phyloP scores from a whole-genome alignment of 805 yeast genomes.

The Babjeviella inositovora region DNA sequence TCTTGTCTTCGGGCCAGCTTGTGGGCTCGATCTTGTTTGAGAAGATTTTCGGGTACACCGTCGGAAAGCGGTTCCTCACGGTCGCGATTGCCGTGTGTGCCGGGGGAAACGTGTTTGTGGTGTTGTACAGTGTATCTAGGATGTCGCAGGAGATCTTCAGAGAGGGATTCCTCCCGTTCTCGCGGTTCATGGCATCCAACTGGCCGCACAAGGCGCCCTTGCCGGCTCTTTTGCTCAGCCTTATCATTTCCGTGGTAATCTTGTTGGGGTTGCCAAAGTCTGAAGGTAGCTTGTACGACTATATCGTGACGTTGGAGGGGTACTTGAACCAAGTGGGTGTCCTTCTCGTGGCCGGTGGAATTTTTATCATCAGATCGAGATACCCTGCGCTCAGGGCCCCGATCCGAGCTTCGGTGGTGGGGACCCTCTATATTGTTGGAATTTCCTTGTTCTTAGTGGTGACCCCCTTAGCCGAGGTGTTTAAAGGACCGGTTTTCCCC shows the following conservation, averaged over 20 bases:
- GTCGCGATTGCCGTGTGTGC: constrained; percentile 34
- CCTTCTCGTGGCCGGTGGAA: constrained; percentile 36
- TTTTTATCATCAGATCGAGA: constrained; percentile 33
- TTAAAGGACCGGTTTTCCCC: constrained; percentile 14
- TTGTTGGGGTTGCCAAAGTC: constrained; percentile 21
- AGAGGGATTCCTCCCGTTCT: constrained; percentile 36
- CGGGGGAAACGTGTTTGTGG: constrained; percentile 40
- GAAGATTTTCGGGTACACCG: constrained; percentile 26
- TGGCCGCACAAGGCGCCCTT: constrained; percentile 38
- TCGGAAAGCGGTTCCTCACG: constrained; percentile 32
- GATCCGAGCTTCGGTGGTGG: constrained; percentile 30
- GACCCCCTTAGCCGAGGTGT: constrained; percentile 31
- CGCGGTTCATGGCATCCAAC: constrained; percentile 33
- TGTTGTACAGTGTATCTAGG: constrained; percentile 32
- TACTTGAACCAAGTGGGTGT: constrained; percentile 33
- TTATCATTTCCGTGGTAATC: constrained; percentile 19
- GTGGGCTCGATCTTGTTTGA: constrained; percentile 36
- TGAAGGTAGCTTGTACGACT: constrained; percentile 31
- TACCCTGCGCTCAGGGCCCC: constrained; percentile 31
- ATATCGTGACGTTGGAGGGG: constrained; percentile 33
- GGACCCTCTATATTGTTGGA: constrained; percentile 25
- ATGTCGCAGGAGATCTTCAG: constrained; percentile 40
- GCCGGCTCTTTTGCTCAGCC: constrained; percentile 24
- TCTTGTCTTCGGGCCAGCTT: constrained; percentile 25
- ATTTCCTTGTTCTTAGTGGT: constrained; percentile 30